Conservation (phyloP, 305 asterid species). For the Fraxinus greggii region DNA sequence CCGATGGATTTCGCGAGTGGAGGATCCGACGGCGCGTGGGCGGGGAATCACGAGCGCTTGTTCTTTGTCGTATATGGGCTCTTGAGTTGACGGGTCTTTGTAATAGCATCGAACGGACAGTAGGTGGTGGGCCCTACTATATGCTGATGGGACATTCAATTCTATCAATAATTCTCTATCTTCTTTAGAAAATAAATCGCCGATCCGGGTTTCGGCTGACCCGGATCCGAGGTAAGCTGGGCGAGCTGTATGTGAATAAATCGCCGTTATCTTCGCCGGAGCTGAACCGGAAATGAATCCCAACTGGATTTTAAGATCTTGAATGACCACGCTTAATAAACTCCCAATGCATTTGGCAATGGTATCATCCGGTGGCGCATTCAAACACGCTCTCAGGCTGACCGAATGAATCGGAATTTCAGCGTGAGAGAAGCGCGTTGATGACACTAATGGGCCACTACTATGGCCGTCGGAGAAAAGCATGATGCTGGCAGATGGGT, state of each 20-base stretch:
- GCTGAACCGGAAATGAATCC: constrained; percentile 56
- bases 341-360: constrained; percentile 44
- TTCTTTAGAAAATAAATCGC: constrained; percentile 70
- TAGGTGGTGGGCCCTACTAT: constrained; percentile 63
- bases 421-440: constrained; percentile 52
- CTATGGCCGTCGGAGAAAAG: constrained; percentile 59
- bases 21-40: constrained; percentile 73
- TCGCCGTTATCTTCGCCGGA: constrained; percentile 61
- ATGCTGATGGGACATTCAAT: constrained; percentile 68
- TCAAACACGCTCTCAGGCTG: constrained; percentile 44
- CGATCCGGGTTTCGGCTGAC: constrained; percentile 57
- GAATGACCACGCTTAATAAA: constrained; percentile 44
- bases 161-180: constrained; percentile 75
- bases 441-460: constrained; percentile 31
- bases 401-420: constrained; percentile 68
- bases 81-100: constrained; percentile 88
- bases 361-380: constrained; percentile 39
- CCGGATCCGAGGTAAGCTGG: constrained; percentile 70
- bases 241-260: constrained; percentile 51
- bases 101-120: constrained; percentile 74
- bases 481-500: constrained; percentile 64
- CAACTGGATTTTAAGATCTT: constrained; percentile 58
- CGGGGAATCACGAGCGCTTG: constrained; percentile 61
- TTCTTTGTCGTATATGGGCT: constrained; percentile 56
- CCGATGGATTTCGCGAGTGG: constrained; percentile 58